phyloP scores from a whole-genome alignment of 345 rosid species.

The Eutrema heterophyllum region DNA sequence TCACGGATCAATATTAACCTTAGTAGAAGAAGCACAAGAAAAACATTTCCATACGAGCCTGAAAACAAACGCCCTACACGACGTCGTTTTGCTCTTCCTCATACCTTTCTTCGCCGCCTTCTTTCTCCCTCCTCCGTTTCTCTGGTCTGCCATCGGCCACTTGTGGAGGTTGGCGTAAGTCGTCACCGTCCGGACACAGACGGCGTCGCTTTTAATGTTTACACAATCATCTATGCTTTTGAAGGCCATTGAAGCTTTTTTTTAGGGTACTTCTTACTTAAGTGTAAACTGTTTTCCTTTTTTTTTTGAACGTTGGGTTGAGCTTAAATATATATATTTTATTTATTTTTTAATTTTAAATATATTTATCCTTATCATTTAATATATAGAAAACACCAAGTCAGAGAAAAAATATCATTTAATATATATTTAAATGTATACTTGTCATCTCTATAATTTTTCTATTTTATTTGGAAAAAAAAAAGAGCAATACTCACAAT shows the following conservation, averaged over 20 bases:
- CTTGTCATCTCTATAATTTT: not conserved
- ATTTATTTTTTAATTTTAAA: too few species aligned
- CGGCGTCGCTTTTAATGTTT: conserved; percentile 44
- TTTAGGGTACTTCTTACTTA: not conserved
- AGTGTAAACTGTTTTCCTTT: not conserved
- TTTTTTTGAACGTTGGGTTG: not conserved
- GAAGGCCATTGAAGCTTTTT: conserved; percentile 42
- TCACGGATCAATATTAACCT: conserved; percentile 10
- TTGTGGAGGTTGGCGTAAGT: conserved; percentile 57
- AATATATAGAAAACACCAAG: not conserved
- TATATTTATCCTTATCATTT: not conserved
- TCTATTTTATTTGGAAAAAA: not conserved
- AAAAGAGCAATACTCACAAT: not conserved
- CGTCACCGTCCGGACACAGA: conserved; percentile 34
- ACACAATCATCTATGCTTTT: conserved; percentile 59
- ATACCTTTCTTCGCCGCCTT: not conserved
- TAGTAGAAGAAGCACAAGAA: conserved; percentile 9
- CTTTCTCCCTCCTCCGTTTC: not conserved
- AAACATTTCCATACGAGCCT: not conserved
- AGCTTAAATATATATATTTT: not conserved
- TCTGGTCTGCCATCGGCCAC: conserved; percentile 50
- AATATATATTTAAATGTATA: too few species aligned
- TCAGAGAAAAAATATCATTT: not conserved
- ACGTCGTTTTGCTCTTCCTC: conserved; percentile 1
- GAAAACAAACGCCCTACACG: not conserved